phyloP scores from a whole-genome alignment of 2,329 filamentous ascomycete genomes.

The Fusarium virguliforme region DNA sequence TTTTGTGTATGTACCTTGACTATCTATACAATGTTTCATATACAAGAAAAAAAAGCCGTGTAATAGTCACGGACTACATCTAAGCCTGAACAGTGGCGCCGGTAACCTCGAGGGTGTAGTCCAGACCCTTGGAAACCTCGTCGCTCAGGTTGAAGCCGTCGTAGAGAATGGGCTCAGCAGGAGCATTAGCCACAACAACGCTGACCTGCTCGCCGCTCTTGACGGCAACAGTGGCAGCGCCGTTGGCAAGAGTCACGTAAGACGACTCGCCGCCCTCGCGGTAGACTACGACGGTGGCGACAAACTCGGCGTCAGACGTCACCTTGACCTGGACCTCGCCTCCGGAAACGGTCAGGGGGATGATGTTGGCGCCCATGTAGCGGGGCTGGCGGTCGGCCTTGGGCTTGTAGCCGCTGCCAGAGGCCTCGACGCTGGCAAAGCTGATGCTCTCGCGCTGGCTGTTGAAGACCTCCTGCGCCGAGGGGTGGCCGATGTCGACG shows the following conservation, averaged over 20 bases:
- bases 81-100: conserved; percentile 50
- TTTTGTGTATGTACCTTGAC: conserved; percentile 11
- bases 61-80: background rate
- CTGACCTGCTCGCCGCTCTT: conserved; percentile 61
- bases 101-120: conserved; percentile 58
- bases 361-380: conserved; percentile 68
- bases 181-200: conserved; percentile 66
- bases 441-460: conserved; percentile 56
- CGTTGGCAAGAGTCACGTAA: conserved; percentile 57
- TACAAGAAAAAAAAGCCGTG: conserved; percentile 20
- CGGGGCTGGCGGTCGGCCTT: conserved; percentile 60
- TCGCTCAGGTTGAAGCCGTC: conserved; percentile 60
- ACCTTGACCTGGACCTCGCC: conserved; percentile 54
- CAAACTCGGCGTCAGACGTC: conserved; percentile 57
- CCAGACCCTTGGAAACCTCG: conserved; percentile 58
- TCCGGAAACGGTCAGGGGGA: conserved; percentile 59
- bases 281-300: conserved; percentile 60
- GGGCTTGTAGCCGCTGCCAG: conserved; percentile 60
- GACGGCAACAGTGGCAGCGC: conserved; percentile 55
- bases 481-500: conserved; percentile 65
- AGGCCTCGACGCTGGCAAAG: conserved; percentile 61
- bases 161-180: conserved; percentile 60
- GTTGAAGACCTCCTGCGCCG: conserved; percentile 59
- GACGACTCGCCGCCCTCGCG: conserved; percentile 50
- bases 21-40: conserved; percentile 10